These are phyloP conservation scores for Camillea tinctor DNA, from an alignment of 2,329 filamentous ascomycete genomes.

Conservation along the genomic window DNA sequence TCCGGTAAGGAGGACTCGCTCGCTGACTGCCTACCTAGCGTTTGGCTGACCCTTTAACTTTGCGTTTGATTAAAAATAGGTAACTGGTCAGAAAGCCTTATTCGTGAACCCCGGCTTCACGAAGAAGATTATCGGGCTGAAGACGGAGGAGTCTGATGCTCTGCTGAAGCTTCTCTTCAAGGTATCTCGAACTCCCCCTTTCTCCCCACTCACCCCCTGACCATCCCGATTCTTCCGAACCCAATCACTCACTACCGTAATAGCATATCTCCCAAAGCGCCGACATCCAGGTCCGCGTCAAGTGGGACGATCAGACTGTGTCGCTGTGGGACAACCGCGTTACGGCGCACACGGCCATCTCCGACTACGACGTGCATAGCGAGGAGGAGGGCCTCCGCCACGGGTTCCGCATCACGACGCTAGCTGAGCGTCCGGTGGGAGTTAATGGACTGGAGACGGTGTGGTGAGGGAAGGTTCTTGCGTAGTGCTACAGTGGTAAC, in stretches of 20 bases:
- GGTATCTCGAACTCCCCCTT: conserved; percentile 13
- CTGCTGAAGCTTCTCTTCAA: conserved; percentile 69
- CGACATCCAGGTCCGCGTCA: conserved; percentile 67
- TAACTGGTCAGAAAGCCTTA: conserved; percentile 66
- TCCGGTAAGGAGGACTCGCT: conserved; percentile 42
- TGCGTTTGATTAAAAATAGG: conserved; percentile 18
- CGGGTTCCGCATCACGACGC: conserved; percentile 41
- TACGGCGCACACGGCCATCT: conserved; percentile 43
- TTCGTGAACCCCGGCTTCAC: conserved; percentile 61
- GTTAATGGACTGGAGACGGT: conserved; percentile 37
- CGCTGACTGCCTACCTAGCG: not conserved
- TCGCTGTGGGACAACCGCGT: conserved; percentile 69
- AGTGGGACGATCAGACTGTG: conserved; percentile 64
- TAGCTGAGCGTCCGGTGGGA: conserved; percentile 38
- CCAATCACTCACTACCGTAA: not conserved
- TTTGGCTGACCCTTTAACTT: not conserved
- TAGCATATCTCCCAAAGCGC: conserved; percentile 51
- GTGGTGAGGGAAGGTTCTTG: conserved; percentile 27
- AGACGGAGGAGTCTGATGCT: conserved; percentile 65
- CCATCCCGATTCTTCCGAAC: too few relatives aligned
- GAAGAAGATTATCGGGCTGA: conserved; percentile 57
- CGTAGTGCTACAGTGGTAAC: too few relatives aligned
- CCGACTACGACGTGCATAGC: conserved; percentile 42
- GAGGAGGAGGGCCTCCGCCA: conserved; percentile 40
- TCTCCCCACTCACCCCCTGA: not conserved